Conservation (phyloP, 2,329 filamentous ascomycete genomes). For the Dactylellina leptospora region DNA sequence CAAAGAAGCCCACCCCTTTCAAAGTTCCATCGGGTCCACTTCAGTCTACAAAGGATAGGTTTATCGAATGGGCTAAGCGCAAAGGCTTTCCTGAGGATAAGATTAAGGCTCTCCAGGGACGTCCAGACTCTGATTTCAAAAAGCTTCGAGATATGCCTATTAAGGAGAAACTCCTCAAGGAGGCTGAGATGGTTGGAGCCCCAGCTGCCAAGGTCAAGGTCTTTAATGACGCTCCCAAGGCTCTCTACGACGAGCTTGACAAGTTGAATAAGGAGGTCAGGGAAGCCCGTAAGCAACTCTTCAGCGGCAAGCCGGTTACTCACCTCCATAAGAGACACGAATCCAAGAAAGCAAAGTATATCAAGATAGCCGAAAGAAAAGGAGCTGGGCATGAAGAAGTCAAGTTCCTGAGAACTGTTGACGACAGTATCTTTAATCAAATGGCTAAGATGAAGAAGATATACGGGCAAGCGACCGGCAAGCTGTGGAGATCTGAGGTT, state of each 20-base stretch:
- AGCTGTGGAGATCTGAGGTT: conserved; percentile 7
- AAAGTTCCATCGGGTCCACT: conserved; percentile 1
- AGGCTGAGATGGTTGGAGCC: conserved; percentile 19
- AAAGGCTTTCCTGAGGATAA: conserved; percentile 6
- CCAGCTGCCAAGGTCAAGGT: conserved; percentile 20
- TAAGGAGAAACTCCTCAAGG: conserved; percentile 22
- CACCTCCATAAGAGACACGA: conserved; percentile 1
- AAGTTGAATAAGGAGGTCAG: conserved; percentile 22
- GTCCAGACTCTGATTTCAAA: conserved; percentile 18
- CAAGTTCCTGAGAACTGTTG: neutral
- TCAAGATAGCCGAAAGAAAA: neutral
- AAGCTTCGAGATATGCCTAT: conserved; percentile 25
- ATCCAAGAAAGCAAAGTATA: conserved; percentile 7
- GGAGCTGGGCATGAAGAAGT: neutral
- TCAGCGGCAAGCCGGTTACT: conserved; percentile 13
- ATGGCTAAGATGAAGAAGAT: neutral
- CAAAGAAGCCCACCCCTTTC: neutral
- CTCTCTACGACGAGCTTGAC: conserved; percentile 29
- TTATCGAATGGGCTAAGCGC: conserved; percentile 22
- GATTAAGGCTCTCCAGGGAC: conserved; percentile 16
- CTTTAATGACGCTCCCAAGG: conserved; percentile 18
- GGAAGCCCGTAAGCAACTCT: conserved; percentile 23
- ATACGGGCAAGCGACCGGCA: conserved; percentile 1
- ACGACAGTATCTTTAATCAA: conserved; percentile 4
- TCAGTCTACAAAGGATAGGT: conserved; percentile 19